These are phyloP conservation scores for Nannochloris sp. DNA, from an alignment of 139 green algal genomes.

Conservation along the genomic window DNA sequence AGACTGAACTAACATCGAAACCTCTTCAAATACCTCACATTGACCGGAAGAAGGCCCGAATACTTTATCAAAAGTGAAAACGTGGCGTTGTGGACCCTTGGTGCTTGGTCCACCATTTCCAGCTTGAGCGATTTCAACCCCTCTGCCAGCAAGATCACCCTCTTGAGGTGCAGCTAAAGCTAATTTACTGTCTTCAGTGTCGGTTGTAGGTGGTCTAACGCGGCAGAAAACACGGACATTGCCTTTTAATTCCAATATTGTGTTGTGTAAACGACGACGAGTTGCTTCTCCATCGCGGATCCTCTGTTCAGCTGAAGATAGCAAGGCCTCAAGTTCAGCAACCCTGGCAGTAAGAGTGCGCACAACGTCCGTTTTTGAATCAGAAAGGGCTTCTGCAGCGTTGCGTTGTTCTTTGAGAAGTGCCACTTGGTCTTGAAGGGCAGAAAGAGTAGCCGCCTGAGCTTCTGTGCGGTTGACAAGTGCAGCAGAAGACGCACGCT, in stretches of 20 bases:
- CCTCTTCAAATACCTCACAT: conserved; percentile 71
- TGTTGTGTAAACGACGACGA: conserved; percentile 70
- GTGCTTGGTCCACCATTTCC: background rate
- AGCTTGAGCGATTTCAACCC: conserved; percentile 25
- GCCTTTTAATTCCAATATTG: conserved; percentile 58
- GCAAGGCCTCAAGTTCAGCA: conserved; percentile 48
- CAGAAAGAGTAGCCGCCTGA: conserved; percentile 29
- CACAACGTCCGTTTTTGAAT: conserved; percentile 25
- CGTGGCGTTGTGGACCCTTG: conserved; percentile 38
- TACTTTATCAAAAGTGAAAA: conserved; percentile 66
- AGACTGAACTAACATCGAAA: conserved; percentile 87
- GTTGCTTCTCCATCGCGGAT: conserved; percentile 39
- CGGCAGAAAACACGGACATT: conserved; percentile 89
- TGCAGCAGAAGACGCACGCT: conserved; percentile 9
- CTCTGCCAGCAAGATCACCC: conserved; percentile 34
- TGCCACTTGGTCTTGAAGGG: conserved; percentile 20
- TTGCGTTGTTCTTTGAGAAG: conserved; percentile 22
- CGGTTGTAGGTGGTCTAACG: conserved; percentile 37
- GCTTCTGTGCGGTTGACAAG: conserved; percentile 25
- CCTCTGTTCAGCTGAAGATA: conserved; percentile 16
- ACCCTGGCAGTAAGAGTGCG: conserved; percentile 52
- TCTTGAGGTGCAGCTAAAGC: conserved; percentile 27
- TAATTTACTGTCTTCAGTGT: conserved; percentile 4
- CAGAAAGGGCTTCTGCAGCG: conserved; percentile 18
- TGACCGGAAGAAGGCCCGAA: conserved; percentile 67